Evolutionary conservation across 73 alveolate species (phyloP).

Genomic region (Paramecium caudatum): DNA sequence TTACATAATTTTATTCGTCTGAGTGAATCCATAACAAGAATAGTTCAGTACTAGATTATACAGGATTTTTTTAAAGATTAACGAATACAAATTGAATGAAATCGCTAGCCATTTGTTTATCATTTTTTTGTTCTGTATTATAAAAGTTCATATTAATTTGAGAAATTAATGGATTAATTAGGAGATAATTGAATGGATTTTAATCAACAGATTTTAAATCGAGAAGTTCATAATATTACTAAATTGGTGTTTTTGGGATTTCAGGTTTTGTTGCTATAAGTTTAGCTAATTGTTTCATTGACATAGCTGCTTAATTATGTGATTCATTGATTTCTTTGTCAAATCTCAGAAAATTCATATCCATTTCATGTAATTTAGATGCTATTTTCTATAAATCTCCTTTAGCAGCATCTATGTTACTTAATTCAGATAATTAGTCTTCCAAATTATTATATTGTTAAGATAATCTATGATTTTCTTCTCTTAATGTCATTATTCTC

Average conservation of each 20-base stretch:
- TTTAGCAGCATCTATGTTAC: slow-evolving; percentile 10
- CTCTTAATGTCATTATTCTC: background rate
- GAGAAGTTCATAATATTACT: background rate
- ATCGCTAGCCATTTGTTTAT: background rate
- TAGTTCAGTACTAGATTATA: background rate
- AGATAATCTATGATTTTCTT: background rate
- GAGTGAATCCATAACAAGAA: background rate
- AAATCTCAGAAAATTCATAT: slow-evolving; percentile 5
- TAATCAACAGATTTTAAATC: background rate
- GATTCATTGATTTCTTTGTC: slow-evolving; percentile 5
- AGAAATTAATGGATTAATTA: slow-evolving; percentile 6
- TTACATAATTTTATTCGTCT: slow-evolving; percentile 7
- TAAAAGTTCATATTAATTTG: slow-evolving; percentile 1
- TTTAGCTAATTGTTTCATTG: slow-evolving; percentile 17
- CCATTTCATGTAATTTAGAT: slow-evolving; percentile 32
- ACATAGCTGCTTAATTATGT: background rate
- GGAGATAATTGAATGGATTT: background rate
- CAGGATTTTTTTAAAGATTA: background rate
- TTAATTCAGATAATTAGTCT: background rate
- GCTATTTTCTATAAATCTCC: background rate
- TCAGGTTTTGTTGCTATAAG: background rate
- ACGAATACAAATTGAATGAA: background rate
- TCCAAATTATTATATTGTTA: slow-evolving; percentile 9
- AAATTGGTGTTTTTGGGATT: background rate
- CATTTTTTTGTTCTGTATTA: background rate